These are phyloP conservation scores for Agaricus subrufescens DNA, from an alignment of 768 basidiomycete species.

Conservation along the genomic window DNA sequence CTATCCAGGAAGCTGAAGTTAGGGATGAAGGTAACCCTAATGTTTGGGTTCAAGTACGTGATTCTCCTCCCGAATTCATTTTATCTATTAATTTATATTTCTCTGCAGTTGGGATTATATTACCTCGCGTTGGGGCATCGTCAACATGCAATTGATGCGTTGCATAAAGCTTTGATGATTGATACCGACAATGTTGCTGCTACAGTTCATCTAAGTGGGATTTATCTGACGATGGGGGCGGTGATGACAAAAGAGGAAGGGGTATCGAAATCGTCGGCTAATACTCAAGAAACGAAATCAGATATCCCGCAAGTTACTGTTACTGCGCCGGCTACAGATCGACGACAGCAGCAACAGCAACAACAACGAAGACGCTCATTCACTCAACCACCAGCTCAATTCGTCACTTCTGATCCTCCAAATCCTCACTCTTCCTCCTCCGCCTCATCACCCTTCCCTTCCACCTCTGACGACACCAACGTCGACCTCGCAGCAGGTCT, in stretches of 20 bases:
- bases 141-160: constrained; percentile 64
- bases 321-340: constrained; percentile 16
- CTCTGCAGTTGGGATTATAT: constrained; percentile 65
- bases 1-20: constrained; percentile 94
- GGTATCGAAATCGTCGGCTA: too few relatives aligned
- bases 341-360: constrained; percentile 12
- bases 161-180: constrained; percentile 89
- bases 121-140: constrained; percentile 54
- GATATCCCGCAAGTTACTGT: too few relatives aligned
- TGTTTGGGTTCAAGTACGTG: constrained; percentile 89
- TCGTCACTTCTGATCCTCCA: neutral
- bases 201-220: constrained; percentile 68
- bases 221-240: constrained; percentile 46
- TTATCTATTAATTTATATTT: neutral
- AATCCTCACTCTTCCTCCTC: neutral
- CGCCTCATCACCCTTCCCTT: constrained; percentile 6
- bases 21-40: constrained; percentile 80
- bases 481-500: constrained; percentile 81
- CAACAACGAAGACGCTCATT: neutral
- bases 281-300: too few relatives aligned
- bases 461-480: constrained; percentile 2
- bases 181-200: constrained; percentile 75
- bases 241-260: too few relatives aligned
- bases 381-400: constrained; percentile 2
- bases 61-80: neutral